Evolutionary conservation across 169 alveolate species (phyloP).

Genomic region (Plasmodium vivax): DNA sequence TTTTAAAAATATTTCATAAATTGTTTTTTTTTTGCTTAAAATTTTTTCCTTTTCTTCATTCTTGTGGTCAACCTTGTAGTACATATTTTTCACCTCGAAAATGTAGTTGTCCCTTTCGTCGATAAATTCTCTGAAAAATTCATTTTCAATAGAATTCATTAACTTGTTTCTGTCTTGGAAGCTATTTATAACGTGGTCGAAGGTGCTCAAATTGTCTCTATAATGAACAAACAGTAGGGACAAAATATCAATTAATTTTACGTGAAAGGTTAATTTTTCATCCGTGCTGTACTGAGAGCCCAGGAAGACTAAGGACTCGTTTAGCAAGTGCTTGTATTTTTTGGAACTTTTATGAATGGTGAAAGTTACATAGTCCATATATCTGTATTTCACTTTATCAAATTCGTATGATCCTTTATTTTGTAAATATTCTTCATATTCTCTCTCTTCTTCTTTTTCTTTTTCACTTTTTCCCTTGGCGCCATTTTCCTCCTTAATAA

Average conservation of each 20-base stretch:
- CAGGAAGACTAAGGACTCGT: conserved; percentile 52
- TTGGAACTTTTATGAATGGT: conserved; percentile 40
- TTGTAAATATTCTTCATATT: conserved; percentile 22
- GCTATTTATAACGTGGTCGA: conserved; percentile 58
- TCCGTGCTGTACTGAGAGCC: conserved; percentile 60
- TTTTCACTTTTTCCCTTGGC: neutral
- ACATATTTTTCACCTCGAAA: conserved; percentile 26
- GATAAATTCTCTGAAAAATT: conserved; percentile 50
- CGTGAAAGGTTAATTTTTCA: conserved; percentile 47
- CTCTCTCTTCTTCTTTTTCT: conserved; percentile 17
- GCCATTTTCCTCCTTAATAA: conserved; percentile 11
- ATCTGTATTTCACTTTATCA: conserved; percentile 52
- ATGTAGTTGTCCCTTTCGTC: conserved; percentile 55
- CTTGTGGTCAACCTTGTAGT: neutral
- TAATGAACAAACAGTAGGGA: conserved; percentile 48
- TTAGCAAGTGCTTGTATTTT: conserved; percentile 19
- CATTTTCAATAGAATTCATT: conserved; percentile 60
- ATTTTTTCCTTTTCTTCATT: conserved; percentile 35
- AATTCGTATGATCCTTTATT: conserved; percentile 50
- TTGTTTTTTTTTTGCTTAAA: conserved; percentile 41
- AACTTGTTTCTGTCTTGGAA: conserved; percentile 68
- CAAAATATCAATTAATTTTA: conserved; percentile 60
- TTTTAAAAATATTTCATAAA: conserved; percentile 42
- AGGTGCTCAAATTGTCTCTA: conserved; percentile 41
- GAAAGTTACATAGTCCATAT: conserved; percentile 56